These are phyloP conservation scores for Talaromyces verruculosus DNA, from an alignment of 2,329 filamentous ascomycete genomes.

Conservation along the genomic window DNA sequence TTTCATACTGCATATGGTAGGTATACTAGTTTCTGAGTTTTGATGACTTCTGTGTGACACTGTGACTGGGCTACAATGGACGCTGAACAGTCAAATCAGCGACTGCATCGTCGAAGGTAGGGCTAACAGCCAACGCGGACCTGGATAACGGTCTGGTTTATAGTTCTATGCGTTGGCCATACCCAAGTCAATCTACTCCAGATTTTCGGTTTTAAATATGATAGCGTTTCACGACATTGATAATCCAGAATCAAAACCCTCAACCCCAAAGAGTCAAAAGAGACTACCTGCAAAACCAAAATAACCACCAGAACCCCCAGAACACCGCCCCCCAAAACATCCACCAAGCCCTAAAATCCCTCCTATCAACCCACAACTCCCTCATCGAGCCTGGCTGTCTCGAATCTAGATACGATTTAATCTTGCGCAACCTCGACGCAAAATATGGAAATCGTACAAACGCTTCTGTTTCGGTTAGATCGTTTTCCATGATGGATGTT, in stretches of 20 bases:
- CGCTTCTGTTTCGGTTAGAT: not conserved
- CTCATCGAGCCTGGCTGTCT: constrained; percentile 1
- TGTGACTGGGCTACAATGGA: not conserved
- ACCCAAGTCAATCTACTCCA: no score
- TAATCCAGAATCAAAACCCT: not conserved
- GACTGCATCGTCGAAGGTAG: not conserved
- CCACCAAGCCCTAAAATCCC: constrained; percentile 19
- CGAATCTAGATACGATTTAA: constrained; percentile 16
- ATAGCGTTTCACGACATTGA: no score
- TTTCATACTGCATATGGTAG: not conserved
- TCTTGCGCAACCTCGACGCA: constrained; percentile 4
- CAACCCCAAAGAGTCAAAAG: not conserved
- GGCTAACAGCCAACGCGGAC: not conserved
- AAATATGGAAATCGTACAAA: constrained; percentile 18
- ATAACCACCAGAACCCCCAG: not conserved
- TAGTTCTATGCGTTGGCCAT: not conserved
- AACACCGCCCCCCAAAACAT: constrained; percentile 1
- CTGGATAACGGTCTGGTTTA: not conserved
- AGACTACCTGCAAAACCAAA: not conserved
- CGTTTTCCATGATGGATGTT: not conserved
- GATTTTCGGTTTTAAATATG: no score
- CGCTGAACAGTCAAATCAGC: not conserved
- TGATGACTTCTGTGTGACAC: no score
- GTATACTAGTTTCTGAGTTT: not conserved
- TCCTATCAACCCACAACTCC: constrained; percentile 17